Evolutionary conservation across 1,284 basidiomycete genomes (phyloP), one percentile per base, ranked within the genome.

Genomic region (Ustilago xerochloae): DNA sequence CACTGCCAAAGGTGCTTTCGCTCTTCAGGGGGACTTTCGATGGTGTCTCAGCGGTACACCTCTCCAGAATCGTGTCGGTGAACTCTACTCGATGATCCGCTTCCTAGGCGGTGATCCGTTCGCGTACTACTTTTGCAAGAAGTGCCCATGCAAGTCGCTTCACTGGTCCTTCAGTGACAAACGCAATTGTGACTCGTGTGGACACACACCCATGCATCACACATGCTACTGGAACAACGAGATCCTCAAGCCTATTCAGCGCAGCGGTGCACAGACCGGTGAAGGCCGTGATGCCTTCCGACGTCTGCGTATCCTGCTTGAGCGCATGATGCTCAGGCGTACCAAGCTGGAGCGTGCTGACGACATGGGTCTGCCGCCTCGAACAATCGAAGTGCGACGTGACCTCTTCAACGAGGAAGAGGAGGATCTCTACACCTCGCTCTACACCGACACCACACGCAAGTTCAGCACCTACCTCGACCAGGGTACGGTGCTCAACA

Each of bases 41-140:
- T 99, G 97, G 97, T 99, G 97, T 85, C 87, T 99, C 30, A 97
- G 94, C 26, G 97, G 96, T n/a, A 97, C 95, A n/a, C 95, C 94
- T 0, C 75, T 86, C 36, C 85, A 98, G 85, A 85, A 85, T 57
- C 78, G 96, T 68, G 97, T 99, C 15, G 97, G 97, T 72, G 97
- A 99, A 85, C 87, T 99, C 41, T 99, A 99, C 87, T 97, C 94
- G 84, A 89, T 98, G 61, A 90, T 99, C 63, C 80, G 81, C 68
- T 78, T 83, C 64, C 67, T 81, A n/a, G 68, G 77, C 46, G 75
- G 77, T 38, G 77, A 79, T 52, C 70, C 72, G 29, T 75, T 69
- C 39, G 61, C 67, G 15, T 75, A 64, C 75, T 77, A 83, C 15
- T 71, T 78, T 90, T 92, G 92, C 85, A 93, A 92, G 84, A 84